phyloP scores from a whole-genome alignment of 2,329 filamentous ascomycete genomes.

The Magnaporthiopsis poae region DNA sequence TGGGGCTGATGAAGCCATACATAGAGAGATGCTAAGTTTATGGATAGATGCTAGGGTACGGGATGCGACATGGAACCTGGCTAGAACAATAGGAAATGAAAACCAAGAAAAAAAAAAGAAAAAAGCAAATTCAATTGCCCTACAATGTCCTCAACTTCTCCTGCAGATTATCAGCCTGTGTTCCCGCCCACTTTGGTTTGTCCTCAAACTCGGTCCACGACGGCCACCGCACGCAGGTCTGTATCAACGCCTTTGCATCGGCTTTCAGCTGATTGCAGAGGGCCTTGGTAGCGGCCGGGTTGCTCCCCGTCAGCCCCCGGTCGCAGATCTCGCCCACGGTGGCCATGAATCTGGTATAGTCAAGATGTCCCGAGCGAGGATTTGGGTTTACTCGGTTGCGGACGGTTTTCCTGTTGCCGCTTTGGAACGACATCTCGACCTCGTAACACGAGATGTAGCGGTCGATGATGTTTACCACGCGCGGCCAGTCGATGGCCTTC shows the following conservation, averaged over 20 bases:
- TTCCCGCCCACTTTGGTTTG: not conserved
- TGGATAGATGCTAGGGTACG: not conserved
- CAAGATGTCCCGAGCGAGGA: not conserved
- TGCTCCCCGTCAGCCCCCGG: not conserved
- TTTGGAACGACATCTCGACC: not conserved
- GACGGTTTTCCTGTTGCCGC: not conserved
- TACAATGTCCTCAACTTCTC: not conserved
- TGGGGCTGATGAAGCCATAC: not conserved
- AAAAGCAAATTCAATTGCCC: not conserved
- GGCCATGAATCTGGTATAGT: not conserved
- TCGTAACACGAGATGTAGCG: constrained; percentile 1
- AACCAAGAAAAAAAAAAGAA: not conserved
- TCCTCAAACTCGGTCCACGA: not conserved
- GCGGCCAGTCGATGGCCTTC: not conserved
- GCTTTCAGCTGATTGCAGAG: not conserved
- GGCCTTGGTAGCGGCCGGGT: too few relatives aligned
- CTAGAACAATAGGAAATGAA: too few relatives aligned
- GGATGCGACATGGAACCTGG: not conserved
- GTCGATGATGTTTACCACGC: not conserved
- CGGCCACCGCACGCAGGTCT: not conserved
- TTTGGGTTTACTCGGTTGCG: not conserved
- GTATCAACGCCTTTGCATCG: not conserved
- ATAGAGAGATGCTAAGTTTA: not conserved
- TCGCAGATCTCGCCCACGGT: not conserved
- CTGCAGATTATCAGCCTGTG: not conserved